Conservation (phyloP, 2,329 filamentous ascomycete genomes). For the Fusarium keratoplasticum region DNA sequence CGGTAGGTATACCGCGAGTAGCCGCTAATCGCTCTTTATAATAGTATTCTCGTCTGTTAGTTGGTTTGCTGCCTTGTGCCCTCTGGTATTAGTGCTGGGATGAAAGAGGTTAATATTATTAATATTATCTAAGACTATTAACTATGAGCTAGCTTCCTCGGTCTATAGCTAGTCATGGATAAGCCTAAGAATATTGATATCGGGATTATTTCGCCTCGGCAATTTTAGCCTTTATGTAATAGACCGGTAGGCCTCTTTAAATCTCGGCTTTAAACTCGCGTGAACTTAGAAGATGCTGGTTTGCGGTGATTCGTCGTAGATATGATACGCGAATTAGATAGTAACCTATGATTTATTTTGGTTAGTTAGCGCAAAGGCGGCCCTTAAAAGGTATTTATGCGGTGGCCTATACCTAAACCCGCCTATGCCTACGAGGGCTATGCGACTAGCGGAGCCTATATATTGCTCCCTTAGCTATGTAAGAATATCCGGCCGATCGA, state of each 20-base stretch:
- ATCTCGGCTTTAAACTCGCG: constrained; percentile 48
- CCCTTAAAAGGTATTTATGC: background rate
- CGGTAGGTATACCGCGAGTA: constrained; percentile 26
- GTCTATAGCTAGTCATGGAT: constrained; percentile 45
- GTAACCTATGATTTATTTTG: constrained; percentile 44
- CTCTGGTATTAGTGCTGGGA: background rate
- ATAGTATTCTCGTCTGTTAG: background rate
- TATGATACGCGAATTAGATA: constrained; percentile 51
- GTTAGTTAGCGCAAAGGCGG: background rate
- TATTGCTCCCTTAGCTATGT: constrained; percentile 37
- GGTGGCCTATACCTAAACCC: constrained; percentile 41
- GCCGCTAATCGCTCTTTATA: background rate
- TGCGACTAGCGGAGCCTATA: constrained; percentile 23
- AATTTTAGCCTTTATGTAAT: constrained; percentile 49
- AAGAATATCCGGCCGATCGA: constrained; percentile 44
- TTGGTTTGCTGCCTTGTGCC: background rate
- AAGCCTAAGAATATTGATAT: constrained; percentile 47
- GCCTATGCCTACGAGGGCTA: constrained; percentile 51
- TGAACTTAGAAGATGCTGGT: constrained; percentile 54
- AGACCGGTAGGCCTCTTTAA: constrained; percentile 50
- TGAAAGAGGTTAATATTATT: constrained; percentile 27
- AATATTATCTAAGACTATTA: constrained; percentile 39
- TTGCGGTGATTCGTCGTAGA: constrained; percentile 38
- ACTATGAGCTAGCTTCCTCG: constrained; percentile 36
- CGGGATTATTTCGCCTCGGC: constrained; percentile 44